These are phyloP conservation scores for Boletales sp. DNA, from an alignment of 768 basidiomycete species.

Conservation along the genomic window DNA sequence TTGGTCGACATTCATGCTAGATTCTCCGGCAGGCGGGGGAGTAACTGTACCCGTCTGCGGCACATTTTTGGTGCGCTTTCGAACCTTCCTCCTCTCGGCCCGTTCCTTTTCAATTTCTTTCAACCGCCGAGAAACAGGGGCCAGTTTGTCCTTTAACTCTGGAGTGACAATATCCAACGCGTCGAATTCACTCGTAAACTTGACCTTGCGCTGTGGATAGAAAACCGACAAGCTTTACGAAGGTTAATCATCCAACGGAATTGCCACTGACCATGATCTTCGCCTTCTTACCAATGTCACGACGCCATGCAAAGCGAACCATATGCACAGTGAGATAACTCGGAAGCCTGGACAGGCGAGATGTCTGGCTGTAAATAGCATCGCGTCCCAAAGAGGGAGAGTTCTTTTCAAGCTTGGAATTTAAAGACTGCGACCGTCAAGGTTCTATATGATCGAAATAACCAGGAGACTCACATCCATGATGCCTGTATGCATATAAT, in stretches of 20 bases:
- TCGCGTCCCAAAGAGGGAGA: constrained; percentile 77
- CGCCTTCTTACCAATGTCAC: constrained; percentile 87
- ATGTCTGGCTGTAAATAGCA: constrained; percentile 77
- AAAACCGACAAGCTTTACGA: background rate
- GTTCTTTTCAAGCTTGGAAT: constrained; percentile 81
- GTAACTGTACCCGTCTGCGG: constrained; percentile 13
- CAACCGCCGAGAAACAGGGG: constrained; percentile 66
- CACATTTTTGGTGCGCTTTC: constrained; percentile 62
- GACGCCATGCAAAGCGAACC: constrained; percentile 94
- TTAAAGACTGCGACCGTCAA: constrained; percentile 58
- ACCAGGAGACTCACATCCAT: constrained; percentile 52
- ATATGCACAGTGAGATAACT: constrained; percentile 86
- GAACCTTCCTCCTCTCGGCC: constrained; percentile 74
- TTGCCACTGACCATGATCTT: constrained; percentile 81
- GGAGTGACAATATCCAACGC: constrained; percentile 78
- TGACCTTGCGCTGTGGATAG: constrained; percentile 71
- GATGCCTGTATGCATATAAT: constrained; percentile 86
- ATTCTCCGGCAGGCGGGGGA: constrained; percentile 17
- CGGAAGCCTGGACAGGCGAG: constrained; percentile 81
- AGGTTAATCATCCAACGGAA: background rate
- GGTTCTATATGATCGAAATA: constrained; percentile 5
- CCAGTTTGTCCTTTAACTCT: constrained; percentile 68
- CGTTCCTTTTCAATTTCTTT: constrained; percentile 85
- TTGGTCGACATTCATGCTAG: constrained; percentile 49
- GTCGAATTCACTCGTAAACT: constrained; percentile 88